phyloP scores from a whole-genome alignment of 331 rosid species.

The Ulmus americana region DNA sequence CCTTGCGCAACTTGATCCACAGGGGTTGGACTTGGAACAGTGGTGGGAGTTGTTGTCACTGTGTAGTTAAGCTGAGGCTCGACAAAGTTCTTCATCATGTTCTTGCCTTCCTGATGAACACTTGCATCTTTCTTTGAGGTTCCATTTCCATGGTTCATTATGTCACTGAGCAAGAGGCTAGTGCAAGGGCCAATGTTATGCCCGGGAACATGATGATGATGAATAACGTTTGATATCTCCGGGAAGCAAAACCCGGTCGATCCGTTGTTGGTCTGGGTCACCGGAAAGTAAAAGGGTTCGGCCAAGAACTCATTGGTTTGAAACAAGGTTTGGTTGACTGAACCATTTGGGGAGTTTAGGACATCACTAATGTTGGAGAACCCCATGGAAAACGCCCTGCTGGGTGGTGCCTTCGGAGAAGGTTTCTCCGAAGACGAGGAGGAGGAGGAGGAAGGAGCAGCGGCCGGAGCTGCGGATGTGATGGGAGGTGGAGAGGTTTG shows the following conservation, averaged over 20 bases:
- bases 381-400: slow-evolving; percentile 36
- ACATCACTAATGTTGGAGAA: slow-evolving; percentile 34
- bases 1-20: slow-evolving; percentile 6
- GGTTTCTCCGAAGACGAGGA: slow-evolving; percentile 72
- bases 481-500: slow-evolving; percentile 5
- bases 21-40: not conserved
- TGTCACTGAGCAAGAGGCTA: slow-evolving; percentile 57
- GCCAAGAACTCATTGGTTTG: slow-evolving; percentile 36
- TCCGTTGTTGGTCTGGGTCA: slow-evolving; percentile 16
- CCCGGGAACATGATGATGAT: slow-evolving; percentile 24
- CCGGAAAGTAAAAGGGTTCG: slow-evolving; percentile 62
- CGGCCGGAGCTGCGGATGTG: slow-evolving; percentile 9
- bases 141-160: slow-evolving; percentile 35
- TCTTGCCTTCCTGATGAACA: slow-evolving; percentile 19
- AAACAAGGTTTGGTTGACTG: slow-evolving; percentile 44
- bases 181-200: slow-evolving; percentile 48
- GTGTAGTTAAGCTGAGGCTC: slow-evolving; percentile 22
- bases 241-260: slow-evolving; percentile 59
- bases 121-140: slow-evolving; percentile 31
- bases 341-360: slow-evolving; percentile 45
- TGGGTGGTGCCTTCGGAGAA: slow-evolving; percentile 42
- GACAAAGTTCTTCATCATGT: slow-evolving; percentile 17
- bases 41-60: not conserved
- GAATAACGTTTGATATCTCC: slow-evolving; percentile 51
- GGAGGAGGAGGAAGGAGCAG: slow-evolving; percentile 45